Conservation (phyloP, 2,329 filamentous ascomycete species). For the Beauveria asiatica region DNA sequence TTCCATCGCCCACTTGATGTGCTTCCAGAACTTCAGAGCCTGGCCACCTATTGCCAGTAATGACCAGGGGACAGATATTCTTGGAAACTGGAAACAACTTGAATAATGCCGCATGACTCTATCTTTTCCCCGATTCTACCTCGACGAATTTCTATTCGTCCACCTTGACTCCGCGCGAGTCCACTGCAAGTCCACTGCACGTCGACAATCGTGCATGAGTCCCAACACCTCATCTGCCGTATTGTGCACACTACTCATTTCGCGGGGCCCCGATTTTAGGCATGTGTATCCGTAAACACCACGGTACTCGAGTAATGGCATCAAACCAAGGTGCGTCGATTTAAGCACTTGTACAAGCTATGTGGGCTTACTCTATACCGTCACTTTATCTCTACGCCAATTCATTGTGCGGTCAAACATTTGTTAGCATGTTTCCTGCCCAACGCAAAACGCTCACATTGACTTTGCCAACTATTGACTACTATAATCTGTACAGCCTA, state of each 20-base stretch:
- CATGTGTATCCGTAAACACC: background rate
- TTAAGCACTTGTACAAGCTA: background rate
- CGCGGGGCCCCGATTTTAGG: conserved; percentile 7
- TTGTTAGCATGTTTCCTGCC: background rate
- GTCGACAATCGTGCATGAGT: conserved; percentile 6
- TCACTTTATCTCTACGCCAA: background rate
- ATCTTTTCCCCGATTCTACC: background rate
- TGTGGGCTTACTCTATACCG: background rate
- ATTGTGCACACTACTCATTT: conserved; percentile 1
- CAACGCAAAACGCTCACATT: background rate
- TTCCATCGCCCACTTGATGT: background rate
- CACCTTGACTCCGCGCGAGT: conserved; percentile 1
- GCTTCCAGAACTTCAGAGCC: background rate
- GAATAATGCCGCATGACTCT: conserved; percentile 6
- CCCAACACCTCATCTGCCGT: conserved; percentile 6
- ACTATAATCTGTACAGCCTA: background rate
- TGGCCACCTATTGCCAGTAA: background rate
- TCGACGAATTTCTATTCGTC: background rate
- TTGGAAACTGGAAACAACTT: conserved; percentile 2
- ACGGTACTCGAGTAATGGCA: conserved; percentile 6
- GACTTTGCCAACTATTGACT: background rate
- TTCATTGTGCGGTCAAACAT: background rate
- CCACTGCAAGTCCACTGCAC: conserved; percentile 2
- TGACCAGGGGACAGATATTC: background rate
- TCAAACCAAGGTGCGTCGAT: background rate